These are phyloP conservation scores for Tothia fuscella DNA, from an alignment of 2,329 filamentous ascomycete genomes.

Conservation along the genomic window DNA sequence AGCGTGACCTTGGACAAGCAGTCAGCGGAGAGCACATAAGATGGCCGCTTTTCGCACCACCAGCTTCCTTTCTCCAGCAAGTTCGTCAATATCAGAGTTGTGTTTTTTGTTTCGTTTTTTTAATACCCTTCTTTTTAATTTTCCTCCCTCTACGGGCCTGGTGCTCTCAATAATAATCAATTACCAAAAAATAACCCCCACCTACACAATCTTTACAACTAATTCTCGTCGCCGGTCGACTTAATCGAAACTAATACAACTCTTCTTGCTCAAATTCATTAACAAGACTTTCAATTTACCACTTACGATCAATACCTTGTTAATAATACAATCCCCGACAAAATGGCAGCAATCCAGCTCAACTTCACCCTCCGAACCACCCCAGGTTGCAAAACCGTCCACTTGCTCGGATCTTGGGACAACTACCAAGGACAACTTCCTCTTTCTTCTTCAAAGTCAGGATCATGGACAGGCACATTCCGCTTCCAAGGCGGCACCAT, in stretches of 20 bases:
- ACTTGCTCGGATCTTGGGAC: constrained; percentile 97
- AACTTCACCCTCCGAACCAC: constrained; percentile 95
- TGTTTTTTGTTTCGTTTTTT: constrained; percentile 31
- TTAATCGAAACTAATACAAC: constrained; percentile 25
- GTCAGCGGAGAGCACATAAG: constrained; percentile 7
- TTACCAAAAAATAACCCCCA: constrained; percentile 8
- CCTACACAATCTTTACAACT: constrained; percentile 14
- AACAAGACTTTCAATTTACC: constrained; percentile 8
- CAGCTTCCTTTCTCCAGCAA: constrained; percentile 32
- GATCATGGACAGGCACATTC: constrained; percentile 93
- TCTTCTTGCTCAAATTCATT: constrained; percentile 32
- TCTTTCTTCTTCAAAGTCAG: constrained; percentile 78
- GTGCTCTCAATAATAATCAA: constrained; percentile 25
- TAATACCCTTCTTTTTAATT: constrained; percentile 29
- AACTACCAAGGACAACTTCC: constrained; percentile 91
- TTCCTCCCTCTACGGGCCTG: constrained; percentile 29
- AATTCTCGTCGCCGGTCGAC: constrained; percentile 31
- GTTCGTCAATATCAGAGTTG: constrained; percentile 37
- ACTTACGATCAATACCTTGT: constrained; percentile 12
- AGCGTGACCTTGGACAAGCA: background rate
- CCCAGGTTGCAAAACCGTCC: constrained; percentile 91
- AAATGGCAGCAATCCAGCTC: constrained; percentile 84
- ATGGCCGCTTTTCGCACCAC: constrained; percentile 1
- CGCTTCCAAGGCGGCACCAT: constrained; percentile 82
- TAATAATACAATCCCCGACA: constrained; percentile 22